Conservation (phyloP, 768 basidiomycete species). For the Tephrocybe sp. region DNA sequence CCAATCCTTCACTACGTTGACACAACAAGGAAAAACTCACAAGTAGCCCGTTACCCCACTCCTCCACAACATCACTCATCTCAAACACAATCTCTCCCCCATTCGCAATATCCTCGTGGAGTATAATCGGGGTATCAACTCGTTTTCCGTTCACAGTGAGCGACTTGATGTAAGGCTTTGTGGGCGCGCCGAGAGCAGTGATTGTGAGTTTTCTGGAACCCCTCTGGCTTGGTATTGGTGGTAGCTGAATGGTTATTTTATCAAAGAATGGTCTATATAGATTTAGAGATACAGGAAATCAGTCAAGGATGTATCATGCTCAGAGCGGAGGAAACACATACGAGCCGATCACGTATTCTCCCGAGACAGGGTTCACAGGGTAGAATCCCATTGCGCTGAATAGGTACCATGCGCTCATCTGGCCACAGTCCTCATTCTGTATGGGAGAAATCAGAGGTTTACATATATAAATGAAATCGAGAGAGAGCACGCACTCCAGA, state of each 20-base stretch:
- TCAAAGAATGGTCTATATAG: constrained; percentile 45
- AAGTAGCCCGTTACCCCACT: constrained; percentile 16
- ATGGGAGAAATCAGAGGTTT: not conserved
- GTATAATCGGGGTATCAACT: constrained; percentile 46
- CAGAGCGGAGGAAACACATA: constrained; percentile 27
- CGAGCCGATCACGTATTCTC: constrained; percentile 76
- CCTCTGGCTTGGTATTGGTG: constrained; percentile 23
- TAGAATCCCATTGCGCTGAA: constrained; percentile 85
- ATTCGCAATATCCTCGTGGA: constrained; percentile 43
- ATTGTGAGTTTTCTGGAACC: constrained; percentile 43
- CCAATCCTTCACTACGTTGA: not conserved
- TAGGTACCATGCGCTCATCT: constrained; percentile 89
- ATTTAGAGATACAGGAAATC: not conserved
- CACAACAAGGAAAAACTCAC: not conserved
- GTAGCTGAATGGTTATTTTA: constrained; percentile 53
- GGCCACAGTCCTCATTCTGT: constrained; percentile 87
- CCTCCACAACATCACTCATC: constrained; percentile 19
- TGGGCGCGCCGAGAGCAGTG: constrained; percentile 51
- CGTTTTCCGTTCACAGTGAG: constrained; percentile 52
- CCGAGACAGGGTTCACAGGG: constrained; percentile 78
- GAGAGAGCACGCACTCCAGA: constrained; percentile 51
- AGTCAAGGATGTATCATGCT: not conserved
- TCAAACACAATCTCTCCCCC: constrained; percentile 20
- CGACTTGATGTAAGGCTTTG: constrained; percentile 58
- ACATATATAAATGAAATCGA: not conserved